Evolutionary conservation across 257 asterid species (phyloP), one percentile per base, ranked within the genome.

Genomic region (Nicotiana tabacum): DNA sequence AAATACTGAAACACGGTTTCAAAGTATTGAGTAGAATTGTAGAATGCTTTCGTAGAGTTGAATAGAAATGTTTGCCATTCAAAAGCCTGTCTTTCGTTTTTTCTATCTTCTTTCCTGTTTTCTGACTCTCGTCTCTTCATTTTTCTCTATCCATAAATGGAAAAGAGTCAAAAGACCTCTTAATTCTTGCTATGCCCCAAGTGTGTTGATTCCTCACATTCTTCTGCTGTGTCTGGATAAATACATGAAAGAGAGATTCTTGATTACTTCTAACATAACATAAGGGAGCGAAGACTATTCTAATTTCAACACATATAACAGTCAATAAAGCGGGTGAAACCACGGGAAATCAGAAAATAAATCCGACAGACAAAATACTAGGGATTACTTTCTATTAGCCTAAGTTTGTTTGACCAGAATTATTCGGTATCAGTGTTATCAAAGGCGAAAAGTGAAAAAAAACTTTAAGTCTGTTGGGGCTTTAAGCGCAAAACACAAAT

Each of bases 201-300:
- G n/a, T 4, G 4, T 39, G 79, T 48, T 74, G 48, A 21, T 46
- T 76, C 48, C 39, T 84, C 82, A 87, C 89, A 86, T 77, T 77
- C 83, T 48, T 77, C 89, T 83, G 81, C 82, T 33, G 66, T 86
- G 82, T 77, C 87, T 86, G 77, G 32, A 66, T 18, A 69, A 12
- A 32, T 11, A 7, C 15, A 35, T 10, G 65, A 80, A 37, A 16
- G 35, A 12, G 6, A 55, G 56, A 57, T 35, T n/a, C 70, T 48
- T 39, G 53, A 29, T 21, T 66, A 72, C 39, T 46, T 43, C 1
- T 72, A 48, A 37, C 11, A 69, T 9, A n/a, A 37, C 77, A 4
- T 67, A 17, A n/a, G 17, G 51, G 76, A 33, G 6, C 13, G 15
- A 33, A 43, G 58, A 21, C 2, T 5, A 64, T 4, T 64, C 18